Evolutionary conservation across 1,139 yeast genomes (phyloP).

Genomic region (Zygosaccharomyces pseudobailii): DNA sequence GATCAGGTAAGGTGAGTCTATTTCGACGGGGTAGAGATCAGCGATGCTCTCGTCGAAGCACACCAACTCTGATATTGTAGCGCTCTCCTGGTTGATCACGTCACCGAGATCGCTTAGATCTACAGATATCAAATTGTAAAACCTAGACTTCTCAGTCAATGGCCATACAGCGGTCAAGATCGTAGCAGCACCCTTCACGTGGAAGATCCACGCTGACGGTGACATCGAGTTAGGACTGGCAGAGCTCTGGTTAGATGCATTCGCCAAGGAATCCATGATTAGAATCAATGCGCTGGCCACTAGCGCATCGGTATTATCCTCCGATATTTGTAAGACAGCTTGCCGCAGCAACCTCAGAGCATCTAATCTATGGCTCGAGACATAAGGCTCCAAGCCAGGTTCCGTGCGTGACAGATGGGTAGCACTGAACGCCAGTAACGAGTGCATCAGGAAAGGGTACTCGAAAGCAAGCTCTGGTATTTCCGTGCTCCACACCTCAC

Average conservation of each 20-base stretch:
- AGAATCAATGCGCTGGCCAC: conserved; percentile 87
- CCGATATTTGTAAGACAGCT: conserved; percentile 76
- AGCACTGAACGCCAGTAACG: conserved; percentile 83
- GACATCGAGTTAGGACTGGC: conserved; percentile 44
- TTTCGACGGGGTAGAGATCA: conserved; percentile 80
- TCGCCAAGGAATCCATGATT: conserved; percentile 90
- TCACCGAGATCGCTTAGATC: conserved; percentile 78
- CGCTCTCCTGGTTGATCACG: conserved; percentile 46
- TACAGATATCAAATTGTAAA: conserved; percentile 71
- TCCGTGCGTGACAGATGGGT: conserved; percentile 80
- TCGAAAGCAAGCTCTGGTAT: conserved; percentile 86
- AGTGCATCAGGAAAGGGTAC: conserved; percentile 88
- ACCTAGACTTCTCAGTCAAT: conserved; percentile 68
- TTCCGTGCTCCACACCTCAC: conserved; percentile 80
- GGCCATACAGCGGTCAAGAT: conserved; percentile 95
- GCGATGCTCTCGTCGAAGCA: conserved; percentile 85
- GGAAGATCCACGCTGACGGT: conserved; percentile 95
- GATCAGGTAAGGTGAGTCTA: conserved; percentile 77
- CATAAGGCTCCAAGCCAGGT: conserved; percentile 73
- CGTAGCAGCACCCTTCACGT: conserved; percentile 95
- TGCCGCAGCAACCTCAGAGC: conserved; percentile 75
- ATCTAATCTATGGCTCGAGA: conserved; percentile 82
- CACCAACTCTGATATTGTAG: conserved; percentile 53
- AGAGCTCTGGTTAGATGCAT: conserved; percentile 68
- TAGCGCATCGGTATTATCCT: conserved; percentile 84